Conservation (phyloP, 2,329 filamentous ascomycete species). For the Blastomyces gilchristii region DNA sequence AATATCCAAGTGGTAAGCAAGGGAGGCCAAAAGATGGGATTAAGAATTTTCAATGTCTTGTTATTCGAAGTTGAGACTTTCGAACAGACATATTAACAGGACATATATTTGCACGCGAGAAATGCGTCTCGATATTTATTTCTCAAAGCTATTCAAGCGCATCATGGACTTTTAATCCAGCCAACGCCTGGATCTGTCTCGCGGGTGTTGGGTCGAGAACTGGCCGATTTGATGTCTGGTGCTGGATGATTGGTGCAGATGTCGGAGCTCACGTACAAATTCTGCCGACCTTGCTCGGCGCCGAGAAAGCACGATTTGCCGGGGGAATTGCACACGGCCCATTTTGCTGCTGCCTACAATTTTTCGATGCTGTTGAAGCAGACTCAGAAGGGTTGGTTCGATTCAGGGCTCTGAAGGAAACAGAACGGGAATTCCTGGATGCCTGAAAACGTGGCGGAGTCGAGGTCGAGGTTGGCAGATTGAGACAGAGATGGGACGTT, state of each 20-base stretch:
- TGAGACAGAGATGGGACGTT: background rate
- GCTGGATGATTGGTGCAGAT: background rate
- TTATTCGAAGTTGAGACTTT: background rate
- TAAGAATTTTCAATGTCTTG: background rate
- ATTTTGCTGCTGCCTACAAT: background rate
- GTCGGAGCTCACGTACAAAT: conserved; percentile 3
- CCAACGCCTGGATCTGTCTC: background rate
- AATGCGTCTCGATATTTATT: background rate
- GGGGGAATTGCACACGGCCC: background rate
- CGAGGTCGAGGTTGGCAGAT: background rate
- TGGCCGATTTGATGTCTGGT: background rate
- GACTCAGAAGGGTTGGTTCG: background rate
- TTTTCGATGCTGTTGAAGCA: too few relatives aligned
- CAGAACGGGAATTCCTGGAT: background rate
- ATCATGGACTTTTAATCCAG: background rate
- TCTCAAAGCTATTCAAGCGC: background rate
- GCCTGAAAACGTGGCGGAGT: background rate
- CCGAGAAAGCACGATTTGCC: background rate
- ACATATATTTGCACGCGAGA: background rate
- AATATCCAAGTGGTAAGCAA: background rate
- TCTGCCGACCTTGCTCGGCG: background rate
- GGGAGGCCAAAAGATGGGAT: background rate
- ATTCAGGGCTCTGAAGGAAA: background rate
- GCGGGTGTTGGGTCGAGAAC: background rate
- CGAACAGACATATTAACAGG: too few relatives aligned